phyloP scores from a whole-genome alignment of 257 asterid genomes.

The Schizonepeta tenuifolia region DNA sequence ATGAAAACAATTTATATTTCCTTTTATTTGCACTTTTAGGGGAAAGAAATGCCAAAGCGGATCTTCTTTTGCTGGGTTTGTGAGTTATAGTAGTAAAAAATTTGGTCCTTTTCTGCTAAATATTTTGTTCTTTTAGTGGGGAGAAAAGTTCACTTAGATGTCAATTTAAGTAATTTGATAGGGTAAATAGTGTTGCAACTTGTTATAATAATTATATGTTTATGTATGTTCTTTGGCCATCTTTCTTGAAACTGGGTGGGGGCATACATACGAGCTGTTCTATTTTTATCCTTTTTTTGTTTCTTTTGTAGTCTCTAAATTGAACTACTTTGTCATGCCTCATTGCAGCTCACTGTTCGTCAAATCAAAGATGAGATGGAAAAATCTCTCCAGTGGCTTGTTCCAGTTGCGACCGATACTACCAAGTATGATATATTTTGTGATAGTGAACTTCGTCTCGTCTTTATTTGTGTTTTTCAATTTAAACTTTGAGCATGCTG shows the following conservation, averaged over 20 bases:
- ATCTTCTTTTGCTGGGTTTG: no score
- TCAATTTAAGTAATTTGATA: no score
- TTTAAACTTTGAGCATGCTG: neutral
- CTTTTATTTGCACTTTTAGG: neutral
- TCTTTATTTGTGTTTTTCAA: conserved; percentile 11
- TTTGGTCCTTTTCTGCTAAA: no score
- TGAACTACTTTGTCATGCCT: conserved; percentile 29
- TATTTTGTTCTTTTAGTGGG: no score
- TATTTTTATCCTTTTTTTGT: neutral
- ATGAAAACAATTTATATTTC: neutral
- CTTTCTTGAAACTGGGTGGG: no score
- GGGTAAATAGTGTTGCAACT: no score
- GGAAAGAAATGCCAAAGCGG: neutral
- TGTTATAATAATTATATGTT: no score
- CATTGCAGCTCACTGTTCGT: conserved; percentile 70
- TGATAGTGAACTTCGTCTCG: conserved; percentile 6
- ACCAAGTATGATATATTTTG: conserved; percentile 59
- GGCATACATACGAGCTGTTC: no score
- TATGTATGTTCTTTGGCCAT: no score
- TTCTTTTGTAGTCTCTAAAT: conserved; percentile 22
- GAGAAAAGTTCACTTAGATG: no score
- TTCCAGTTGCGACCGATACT: conserved; percentile 89
- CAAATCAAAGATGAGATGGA: conserved; percentile 97
- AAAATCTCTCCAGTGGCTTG: conserved; percentile 91
- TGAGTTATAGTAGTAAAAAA: no score